These are phyloP conservation scores for Coemansia sp. DNA, from an alignment of 192 early-diverging fungal genomes.

Conservation along the genomic window DNA sequence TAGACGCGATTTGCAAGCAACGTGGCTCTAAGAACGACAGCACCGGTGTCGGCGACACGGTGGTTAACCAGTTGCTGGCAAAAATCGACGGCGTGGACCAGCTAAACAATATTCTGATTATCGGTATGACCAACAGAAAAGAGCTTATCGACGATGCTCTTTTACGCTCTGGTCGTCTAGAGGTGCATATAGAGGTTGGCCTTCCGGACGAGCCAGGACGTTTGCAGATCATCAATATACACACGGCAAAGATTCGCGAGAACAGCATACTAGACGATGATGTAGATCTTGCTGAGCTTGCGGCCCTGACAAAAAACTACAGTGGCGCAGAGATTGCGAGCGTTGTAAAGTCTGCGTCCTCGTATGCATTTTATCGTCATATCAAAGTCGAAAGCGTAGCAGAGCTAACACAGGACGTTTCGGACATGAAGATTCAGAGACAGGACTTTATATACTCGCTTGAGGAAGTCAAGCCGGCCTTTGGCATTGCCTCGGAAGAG, in stretches of 20 bases:
- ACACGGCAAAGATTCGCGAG: slow-evolving; percentile 80
- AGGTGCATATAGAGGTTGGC: slow-evolving; percentile 96
- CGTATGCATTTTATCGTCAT: slow-evolving; percentile 95
- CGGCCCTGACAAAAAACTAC: slow-evolving; percentile 91
- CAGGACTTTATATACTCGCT: slow-evolving; percentile 88
- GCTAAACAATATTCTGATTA: slow-evolving; percentile 95
- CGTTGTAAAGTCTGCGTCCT: slow-evolving; percentile 87
- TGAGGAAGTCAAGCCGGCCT: slow-evolving; percentile 90
- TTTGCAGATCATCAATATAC: slow-evolving; percentile 93
- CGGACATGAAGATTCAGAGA: slow-evolving; percentile 82
- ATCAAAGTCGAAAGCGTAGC: slow-evolving; percentile 90
- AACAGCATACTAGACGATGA: slow-evolving; percentile 78
- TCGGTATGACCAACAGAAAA: slow-evolving; percentile 98
- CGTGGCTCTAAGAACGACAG: slow-evolving; percentile 88
- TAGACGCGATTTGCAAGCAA: slow-evolving; percentile 98
- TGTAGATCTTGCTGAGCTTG: slow-evolving; percentile 83
- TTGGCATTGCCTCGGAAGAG: slow-evolving; percentile 92
- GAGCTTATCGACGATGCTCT: slow-evolving; percentile 99
- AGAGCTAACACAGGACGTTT: slow-evolving; percentile 78
- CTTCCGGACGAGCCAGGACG: slow-evolving; percentile 92
- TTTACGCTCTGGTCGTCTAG: slow-evolving; percentile 91
- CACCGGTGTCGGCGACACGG: slow-evolving; percentile 94
- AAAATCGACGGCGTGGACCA: slow-evolving; percentile 99
- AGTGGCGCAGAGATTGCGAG: slow-evolving; percentile 96
- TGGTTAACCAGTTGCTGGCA: slow-evolving; percentile 96